Percentiles rank a stretch among this genome's conserved stretches.
Evolutionary conservation across 495 filamentous ascomycete genomes (phyloP).

Genomic region (Hyphodiscus hymeniophilus): DNA sequence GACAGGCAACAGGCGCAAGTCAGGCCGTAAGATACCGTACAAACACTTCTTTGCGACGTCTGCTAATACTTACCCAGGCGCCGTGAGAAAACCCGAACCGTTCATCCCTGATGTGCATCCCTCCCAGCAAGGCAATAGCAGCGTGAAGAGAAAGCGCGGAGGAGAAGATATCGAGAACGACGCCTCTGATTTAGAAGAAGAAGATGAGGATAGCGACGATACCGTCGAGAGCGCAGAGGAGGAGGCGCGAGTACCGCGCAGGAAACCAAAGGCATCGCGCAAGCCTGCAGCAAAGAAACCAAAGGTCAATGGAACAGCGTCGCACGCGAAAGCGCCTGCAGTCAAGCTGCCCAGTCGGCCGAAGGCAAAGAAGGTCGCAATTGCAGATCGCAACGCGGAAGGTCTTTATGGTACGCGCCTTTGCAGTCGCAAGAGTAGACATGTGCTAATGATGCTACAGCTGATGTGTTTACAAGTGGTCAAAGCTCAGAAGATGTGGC

Average conservation of each 20-base stretch:
- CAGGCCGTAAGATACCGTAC: no score
- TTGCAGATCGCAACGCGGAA: constrained; percentile 45
- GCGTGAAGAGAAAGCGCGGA: constrained; percentile 48
- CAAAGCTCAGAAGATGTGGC: constrained; percentile 66
- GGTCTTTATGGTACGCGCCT: constrained; percentile 66
- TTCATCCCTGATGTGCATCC: constrained; percentile 43
- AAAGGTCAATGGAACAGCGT: constrained; percentile 54
- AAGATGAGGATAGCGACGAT: constrained; percentile 23
- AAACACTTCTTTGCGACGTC: no score
- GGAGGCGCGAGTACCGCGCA: constrained; percentile 37
- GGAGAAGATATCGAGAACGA: constrained; percentile 28
- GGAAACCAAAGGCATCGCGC: constrained; percentile 29
- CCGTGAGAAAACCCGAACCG: constrained; percentile 62
- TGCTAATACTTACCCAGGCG: no score
- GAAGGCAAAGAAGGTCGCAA: constrained; percentile 41
- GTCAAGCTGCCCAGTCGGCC: constrained; percentile 51
- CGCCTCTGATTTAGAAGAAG: constrained; percentile 23
- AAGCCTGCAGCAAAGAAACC: constrained; percentile 67
- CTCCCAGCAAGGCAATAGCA: constrained; percentile 19
- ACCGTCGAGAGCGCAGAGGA: constrained; percentile 28
- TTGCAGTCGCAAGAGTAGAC: neutral
- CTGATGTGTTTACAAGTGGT: constrained; percentile 71
- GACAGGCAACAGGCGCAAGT: constrained; percentile 57
- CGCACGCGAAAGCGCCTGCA: constrained; percentile 28
- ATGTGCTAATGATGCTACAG: constrained; percentile 31